Evolutionary conservation across 768 basidiomycete genomes (phyloP), one percentile per base, ranked within the genome.

Genomic region (Lactarius tabidus): DNA sequence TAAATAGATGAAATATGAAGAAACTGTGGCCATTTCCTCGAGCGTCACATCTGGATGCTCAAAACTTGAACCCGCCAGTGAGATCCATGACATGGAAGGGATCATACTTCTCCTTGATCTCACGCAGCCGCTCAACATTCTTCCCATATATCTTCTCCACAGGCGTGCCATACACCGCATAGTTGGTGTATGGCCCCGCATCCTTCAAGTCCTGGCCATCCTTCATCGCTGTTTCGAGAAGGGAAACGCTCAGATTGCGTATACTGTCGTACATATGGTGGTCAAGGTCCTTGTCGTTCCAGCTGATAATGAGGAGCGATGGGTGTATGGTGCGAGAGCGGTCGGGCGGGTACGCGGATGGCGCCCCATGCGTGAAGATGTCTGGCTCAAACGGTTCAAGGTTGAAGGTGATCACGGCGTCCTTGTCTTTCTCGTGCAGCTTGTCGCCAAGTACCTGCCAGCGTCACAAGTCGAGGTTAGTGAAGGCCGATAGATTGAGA

Each of bases 11-110:
- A n/a, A n/a, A n/a, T n/a, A 33, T 33, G 33, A 33, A 33, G 33
- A 8, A 33, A 4, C 39, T 17, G 6, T 15, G 6, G 15, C 39
- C 2, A n/a, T n/a, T n/a, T n/a, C n/a, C n/a, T n/a, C n/a, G n/a
- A n/a, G n/a, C n/a, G n/a, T n/a, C n/a, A n/a, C n/a, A n/a, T n/a
- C n/a, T n/a, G n/a, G n/a, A 20, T 17, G 45, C 31, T 62, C 52
- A 63, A 43, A 63, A 56, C 74, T 85, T 87, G 72, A 80, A 87
- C 8, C 86, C 87, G 9, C 86, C 87, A 28, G 87, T 79, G 26
- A 87, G 79, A 23, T 79, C 81, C 85, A 89, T 88, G 56, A 87
- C 78, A 69, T 83, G 79, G 8, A 74, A 58, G 0, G 86, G 87
- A 71, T 89, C 87, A 60, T 83, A 76, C 20, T 57, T 59, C 60